Evolutionary conservation across 2,329 filamentous ascomycete genomes (phyloP), one percentile per base, ranked within the genome.

Genomic region (Fusarium pseudocircinatum): DNA sequence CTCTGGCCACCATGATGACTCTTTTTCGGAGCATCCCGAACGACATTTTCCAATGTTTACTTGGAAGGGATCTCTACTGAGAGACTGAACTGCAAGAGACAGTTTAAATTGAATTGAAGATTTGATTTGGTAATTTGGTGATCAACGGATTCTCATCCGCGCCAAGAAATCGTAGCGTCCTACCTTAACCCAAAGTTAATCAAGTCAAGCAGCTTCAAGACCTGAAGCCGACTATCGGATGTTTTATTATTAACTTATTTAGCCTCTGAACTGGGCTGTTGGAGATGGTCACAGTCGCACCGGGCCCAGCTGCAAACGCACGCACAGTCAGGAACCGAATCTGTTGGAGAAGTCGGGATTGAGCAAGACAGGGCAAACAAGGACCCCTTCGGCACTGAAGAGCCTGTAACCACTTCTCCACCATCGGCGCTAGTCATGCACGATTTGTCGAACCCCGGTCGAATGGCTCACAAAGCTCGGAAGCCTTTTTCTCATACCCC

Each of bases 371-470:
- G 46, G 59, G 62, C 40, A 36, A 67, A 36, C 30, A 52, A 34
- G 40, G 73, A 73, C 71, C 71, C 64, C 75, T 76, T 75, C 70
- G 75, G 75, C 72, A 77, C 66, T 74, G 72, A 63, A 58, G 72
- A 68, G 56, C 53, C 44, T 67, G 66, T 58, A 44, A 50, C 62
- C 46, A 40, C 39, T 40, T 22, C 59, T 42, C 75, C 75, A 74
- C 66, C 43, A 67, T 69, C 37, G 53, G 32, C 70, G 72, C 76
- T 78, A 78, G 60, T 73, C 62, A 78, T 78, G 76, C 76, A 78
- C 75, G 74, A 78, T 78, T 75, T 78, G 76, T 78, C 75, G 73
- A 77, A 78, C 66, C 76, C 76, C 52, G 57, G 76, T 76, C 71
- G 28, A 39, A 66, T 68, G 67, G 63, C 44, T 70, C 52, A 47